Base-by-base conservation (phyloP, 495 filamentous ascomycete species). In the Aspergillus carlsbadensis region DNA sequence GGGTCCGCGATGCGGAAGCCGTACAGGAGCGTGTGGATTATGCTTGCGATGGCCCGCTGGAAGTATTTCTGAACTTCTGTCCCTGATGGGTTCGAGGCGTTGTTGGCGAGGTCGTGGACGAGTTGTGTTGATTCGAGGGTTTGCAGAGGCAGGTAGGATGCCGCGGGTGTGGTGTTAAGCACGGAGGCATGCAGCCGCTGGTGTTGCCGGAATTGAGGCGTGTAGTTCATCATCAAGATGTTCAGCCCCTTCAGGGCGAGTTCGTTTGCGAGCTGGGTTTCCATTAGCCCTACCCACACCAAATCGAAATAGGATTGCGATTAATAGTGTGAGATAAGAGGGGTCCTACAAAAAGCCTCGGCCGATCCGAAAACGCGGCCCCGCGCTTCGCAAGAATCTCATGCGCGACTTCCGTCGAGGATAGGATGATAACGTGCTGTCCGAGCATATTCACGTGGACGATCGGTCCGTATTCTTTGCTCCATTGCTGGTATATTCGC, bases 401-500 rank as follows among this genome's bases (percentile, higher is more conserved):
- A n/a, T 65, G 65, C n/a, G 65, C 69, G 0, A 63, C 65, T 41
- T 70, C 50, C 20, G 58, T 52, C 7, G 65, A 60, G 0, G 57
- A 60, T 36, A 74, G n/a, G 17, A 69, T 59, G 56, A 74, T 59
- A 6, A 69, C 18, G 8, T 57, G 54, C 35, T 69, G 64, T 0
- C 66, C 62, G 33, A 50, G 54, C 58, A 67, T 60, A 22, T 59
- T 64, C 15, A 74, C 29, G 15, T 57, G 48, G 13, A 77, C 57
- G n/a, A 80, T 56, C 0, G 73, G 75, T 14, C 76, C 77, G 54
- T 78, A 75, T 26, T 65, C 54, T 51, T 72, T 65, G 46, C 65
- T 70, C 76, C 73, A 78, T 58, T 69, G 48, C 14, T 67, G 66
- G 66, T 87, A 85, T 64, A 81, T 79, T 15, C 81, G 63, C 85